Base-by-base conservation (phyloP, 805 yeast species). In the Kuraishia capsulata region DNA sequence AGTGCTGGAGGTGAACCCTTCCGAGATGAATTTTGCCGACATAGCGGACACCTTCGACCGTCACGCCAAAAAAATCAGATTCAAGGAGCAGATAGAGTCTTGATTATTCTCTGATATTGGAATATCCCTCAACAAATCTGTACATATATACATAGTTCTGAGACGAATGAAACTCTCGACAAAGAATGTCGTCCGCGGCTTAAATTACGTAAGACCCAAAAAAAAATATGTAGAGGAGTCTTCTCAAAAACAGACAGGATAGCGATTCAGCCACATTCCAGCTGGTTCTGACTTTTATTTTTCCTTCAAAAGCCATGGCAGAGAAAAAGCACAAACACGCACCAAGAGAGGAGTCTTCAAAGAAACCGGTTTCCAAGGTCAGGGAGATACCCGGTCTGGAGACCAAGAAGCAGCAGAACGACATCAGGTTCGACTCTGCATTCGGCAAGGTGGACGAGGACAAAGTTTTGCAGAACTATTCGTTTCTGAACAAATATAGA, bases 391-490 rank as follows among this genome's bases (percentile, higher is more conserved):
- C 84, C 2, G 92, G 90, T 0, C 53, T 82, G 34, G 53, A 52
- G 17, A 67, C 65, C 36, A 51, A 58, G 19, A 61, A 63, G 19
- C 65, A 57, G 46, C 48, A 50, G 19, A 33, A 75, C 36, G 98
- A 92, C 62, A 81, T 94, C 25, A 69, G 98, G 48, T 92, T 92
- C 56, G 96, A 92, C 57, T 73, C 90, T 3, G 88, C 96, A 0
- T 76, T 77, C 45, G 97, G 97, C 41, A 81, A 77, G 49, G 85
- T 92, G 1, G 90, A 89, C 54, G 61, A 73, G 42, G 62, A 67
- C 24, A 67, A 69, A 42, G 73, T 84, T 14, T 68, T 97, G 43
- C 74, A 77, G 50, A 80, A 90, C 51, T 92, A 92, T 62, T 71
- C 76, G 33, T 92, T 92, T 53, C 62, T 92, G 41, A 95, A 88